A percentile compares a stretch with the other conserved stretches of the same genome.
Conservation (phyloP, 2,329 filamentous ascomycete species). For the Fusarium tricinctum region DNA sequence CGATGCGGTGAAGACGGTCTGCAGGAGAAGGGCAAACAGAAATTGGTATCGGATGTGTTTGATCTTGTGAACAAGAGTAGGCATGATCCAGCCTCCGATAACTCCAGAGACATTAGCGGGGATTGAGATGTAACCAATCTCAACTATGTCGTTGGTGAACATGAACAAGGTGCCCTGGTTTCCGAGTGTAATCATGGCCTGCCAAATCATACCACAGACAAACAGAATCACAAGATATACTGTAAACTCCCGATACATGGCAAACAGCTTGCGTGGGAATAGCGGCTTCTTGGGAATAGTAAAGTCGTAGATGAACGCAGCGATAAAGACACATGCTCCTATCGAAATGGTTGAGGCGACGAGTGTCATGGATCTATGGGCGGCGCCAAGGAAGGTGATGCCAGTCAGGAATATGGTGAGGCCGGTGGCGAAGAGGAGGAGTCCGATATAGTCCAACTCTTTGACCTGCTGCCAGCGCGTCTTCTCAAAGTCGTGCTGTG, state of each 20-base stretch:
- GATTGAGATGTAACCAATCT: conserved; percentile 14
- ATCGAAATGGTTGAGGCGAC: conserved; percentile 12
- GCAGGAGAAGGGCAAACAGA: conserved; percentile 11
- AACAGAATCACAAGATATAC: conserved; percentile 19
- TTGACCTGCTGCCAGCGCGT: conserved; percentile 27
- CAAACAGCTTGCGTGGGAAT: conserved; percentile 14
- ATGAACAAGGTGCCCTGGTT: conserved; percentile 21
- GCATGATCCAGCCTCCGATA: conserved; percentile 27
- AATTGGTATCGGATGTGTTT: conserved; percentile 27
- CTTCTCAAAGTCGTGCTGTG: conserved; percentile 22
- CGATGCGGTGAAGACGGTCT: conserved; percentile 13
- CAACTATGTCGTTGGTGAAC: conserved; percentile 15
- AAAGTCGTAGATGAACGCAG: conserved; percentile 20
- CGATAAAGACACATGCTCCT: conserved; percentile 14
- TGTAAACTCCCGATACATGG: conserved; percentile 18
- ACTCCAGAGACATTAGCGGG: conserved; percentile 8
- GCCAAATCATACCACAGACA: conserved; percentile 22
- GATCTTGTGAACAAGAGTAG: conserved; percentile 18
- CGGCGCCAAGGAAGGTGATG: conserved; percentile 8
- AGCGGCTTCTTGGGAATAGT: conserved; percentile 11
- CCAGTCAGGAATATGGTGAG: conserved; percentile 12
- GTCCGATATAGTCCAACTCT: conserved; percentile 20
- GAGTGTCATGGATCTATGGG: conserved; percentile 9
- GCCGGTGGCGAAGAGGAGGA: conserved; percentile 14
- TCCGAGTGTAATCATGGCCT: conserved; percentile 1